A percentile compares a stretch with the other conserved stretches of the same genome.
phyloP scores from a whole-genome alignment of 1,139 yeast species.

The Lizanozyma gosingica region DNA sequence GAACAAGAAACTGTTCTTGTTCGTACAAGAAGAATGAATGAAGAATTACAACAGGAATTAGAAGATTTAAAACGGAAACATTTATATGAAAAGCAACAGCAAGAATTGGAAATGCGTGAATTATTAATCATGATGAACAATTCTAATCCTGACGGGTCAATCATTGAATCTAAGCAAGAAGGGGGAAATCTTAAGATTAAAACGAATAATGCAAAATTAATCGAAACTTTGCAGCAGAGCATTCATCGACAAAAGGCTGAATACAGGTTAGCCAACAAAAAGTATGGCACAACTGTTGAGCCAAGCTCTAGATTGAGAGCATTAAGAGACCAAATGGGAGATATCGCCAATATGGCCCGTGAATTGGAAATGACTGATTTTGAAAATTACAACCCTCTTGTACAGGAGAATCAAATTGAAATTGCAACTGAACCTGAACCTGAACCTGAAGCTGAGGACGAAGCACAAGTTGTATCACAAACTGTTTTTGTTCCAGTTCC shows the following conservation, averaged over 20 bases:
- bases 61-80: constrained; percentile 65
- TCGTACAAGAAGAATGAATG: constrained; percentile 61
- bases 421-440: constrained; percentile 8
- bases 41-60: constrained; percentile 55
- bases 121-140: constrained; percentile 58
- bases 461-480: constrained; percentile 12
- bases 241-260: constrained; percentile 57
- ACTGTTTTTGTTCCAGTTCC: constrained; percentile 10
- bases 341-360: constrained; percentile 74
- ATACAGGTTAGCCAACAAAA: constrained; percentile 46
- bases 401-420: constrained; percentile 7
- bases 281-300: constrained; percentile 53
- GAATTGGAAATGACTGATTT: constrained; percentile 83
- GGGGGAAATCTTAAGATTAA: constrained; percentile 17
- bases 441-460: constrained; percentile 6
- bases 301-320: constrained; percentile 72
- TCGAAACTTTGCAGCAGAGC: constrained; percentile 46
- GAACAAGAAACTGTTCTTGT: constrained; percentile 66
- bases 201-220: constrained; percentile 36
- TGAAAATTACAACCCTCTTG: constrained; percentile 24
- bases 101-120: constrained; percentile 84
- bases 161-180: constrained; percentile 22
- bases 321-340: constrained; percentile 79
- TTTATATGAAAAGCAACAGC: constrained; percentile 71
- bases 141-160: constrained; percentile 20